Percentiles rank a stretch among this genome's conserved stretches.
Evolutionary conservation across 2,329 filamentous ascomycete species (phyloP).

Genomic region (Pleomassaria siparia): DNA sequence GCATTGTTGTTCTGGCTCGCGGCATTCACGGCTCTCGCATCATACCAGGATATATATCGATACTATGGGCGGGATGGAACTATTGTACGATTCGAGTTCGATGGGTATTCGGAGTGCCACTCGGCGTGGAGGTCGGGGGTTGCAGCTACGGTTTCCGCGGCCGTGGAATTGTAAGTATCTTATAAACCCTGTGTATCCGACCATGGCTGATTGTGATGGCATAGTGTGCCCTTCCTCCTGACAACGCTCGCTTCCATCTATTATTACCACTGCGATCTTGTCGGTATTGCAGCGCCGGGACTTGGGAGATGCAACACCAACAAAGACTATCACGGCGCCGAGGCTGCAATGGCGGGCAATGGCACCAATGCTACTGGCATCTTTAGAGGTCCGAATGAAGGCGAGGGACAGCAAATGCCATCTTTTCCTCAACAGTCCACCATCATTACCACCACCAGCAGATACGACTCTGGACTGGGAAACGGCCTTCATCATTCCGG

Average conservation of each 20-base stretch:
- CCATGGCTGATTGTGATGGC: not conserved
- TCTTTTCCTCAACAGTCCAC: not conserved
- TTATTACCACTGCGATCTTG: conserved; percentile 22
- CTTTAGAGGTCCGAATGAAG: not conserved
- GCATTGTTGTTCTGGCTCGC: conserved; percentile 22
- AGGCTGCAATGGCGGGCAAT: not conserved
- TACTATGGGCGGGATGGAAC: conserved; percentile 8
- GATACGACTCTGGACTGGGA: too few relatives aligned
- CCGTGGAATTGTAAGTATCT: conserved; percentile 20
- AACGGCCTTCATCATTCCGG: not conserved
- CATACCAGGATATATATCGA: conserved; percentile 19
- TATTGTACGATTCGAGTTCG: conserved; percentile 2
- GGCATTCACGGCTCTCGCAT: conserved; percentile 18
- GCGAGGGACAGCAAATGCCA: not conserved
- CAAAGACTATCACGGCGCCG: not conserved
- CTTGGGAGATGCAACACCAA: not conserved
- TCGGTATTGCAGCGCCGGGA: conserved; percentile 8
- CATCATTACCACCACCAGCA: too few relatives aligned
- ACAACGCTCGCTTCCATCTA: conserved; percentile 20
- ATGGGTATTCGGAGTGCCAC: conserved; percentile 12
- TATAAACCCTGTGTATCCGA: not conserved
- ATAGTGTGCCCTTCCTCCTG: conserved; percentile 22
- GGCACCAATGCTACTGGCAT: not conserved
- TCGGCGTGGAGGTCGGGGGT: conserved; percentile 17
- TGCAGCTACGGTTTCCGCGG: conserved; percentile 19